These are phyloP conservation scores for Paracorniculantispora psalliotae DNA, from an alignment of 2,329 filamentous ascomycete genomes.

Conservation along the genomic window DNA sequence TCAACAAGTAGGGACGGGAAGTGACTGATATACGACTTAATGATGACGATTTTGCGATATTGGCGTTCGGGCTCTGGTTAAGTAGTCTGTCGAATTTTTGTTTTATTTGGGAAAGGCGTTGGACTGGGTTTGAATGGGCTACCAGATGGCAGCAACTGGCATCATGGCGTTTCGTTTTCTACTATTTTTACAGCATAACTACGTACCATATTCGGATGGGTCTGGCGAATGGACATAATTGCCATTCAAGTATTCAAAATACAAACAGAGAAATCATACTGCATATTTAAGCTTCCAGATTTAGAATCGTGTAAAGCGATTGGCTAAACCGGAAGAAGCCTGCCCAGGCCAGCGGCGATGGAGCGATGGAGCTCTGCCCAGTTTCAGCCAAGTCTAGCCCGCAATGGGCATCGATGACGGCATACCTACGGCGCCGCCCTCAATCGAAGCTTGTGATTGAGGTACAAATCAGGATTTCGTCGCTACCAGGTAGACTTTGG, in stretches of 20 bases:
- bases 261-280: background rate
- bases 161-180: background rate
- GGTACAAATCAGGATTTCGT: background rate
- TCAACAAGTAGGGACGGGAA: background rate
- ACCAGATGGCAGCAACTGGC: background rate
- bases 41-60: background rate
- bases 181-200: background rate
- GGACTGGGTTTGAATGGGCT: background rate
- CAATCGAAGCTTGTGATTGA: background rate
- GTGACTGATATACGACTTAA: background rate
- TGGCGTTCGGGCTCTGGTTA: no score
- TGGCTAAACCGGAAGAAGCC: no score
- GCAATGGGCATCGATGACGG: slow-evolving; percentile 10
- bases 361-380: background rate
- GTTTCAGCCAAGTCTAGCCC: background rate
- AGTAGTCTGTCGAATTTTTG: no score
- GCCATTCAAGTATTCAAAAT: background rate
- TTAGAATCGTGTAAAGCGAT: background rate
- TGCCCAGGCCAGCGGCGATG: no score
- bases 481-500: background rate
- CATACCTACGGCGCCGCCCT: background rate
- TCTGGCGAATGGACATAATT: background rate
- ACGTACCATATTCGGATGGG: background rate
- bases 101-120: no score
- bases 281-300: background rate